Evolutionary conservation across 495 filamentous ascomycete species (phyloP).

Genomic region (Immersiella caudata): DNA sequence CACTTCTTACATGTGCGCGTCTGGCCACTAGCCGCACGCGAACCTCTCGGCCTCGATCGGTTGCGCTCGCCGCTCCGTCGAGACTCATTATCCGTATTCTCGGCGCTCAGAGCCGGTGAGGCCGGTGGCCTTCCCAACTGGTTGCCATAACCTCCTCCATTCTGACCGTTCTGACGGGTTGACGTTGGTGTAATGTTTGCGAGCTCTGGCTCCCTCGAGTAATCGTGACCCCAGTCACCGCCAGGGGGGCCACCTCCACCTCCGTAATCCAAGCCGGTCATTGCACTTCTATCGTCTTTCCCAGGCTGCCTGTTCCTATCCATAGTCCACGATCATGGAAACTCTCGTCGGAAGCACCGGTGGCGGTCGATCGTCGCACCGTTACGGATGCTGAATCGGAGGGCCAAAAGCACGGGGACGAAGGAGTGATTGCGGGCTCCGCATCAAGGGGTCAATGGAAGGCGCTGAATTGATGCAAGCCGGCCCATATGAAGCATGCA

Average conservation of each 20-base stretch:
- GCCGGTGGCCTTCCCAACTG: slow-evolving; percentile 37
- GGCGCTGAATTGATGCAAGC: not conserved
- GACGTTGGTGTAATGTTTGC: slow-evolving; percentile 41
- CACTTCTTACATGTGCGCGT: slow-evolving; percentile 85
- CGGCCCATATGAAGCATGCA: not conserved
- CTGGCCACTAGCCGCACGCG: slow-evolving; percentile 55
- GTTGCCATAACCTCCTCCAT: slow-evolving; percentile 27
- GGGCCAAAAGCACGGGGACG: not conserved
- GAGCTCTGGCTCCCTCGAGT: slow-evolving; percentile 43
- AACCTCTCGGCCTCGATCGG: slow-evolving; percentile 47
- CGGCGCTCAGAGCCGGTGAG: slow-evolving; percentile 48
- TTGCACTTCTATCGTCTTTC: slow-evolving; percentile 30
- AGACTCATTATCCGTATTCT: slow-evolving; percentile 38
- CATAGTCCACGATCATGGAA: slow-evolving; percentile 27
- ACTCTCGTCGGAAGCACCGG: slow-evolving; percentile 6
- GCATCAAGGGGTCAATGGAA: slow-evolving; percentile 21
- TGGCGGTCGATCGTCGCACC: slow-evolving; percentile 10
- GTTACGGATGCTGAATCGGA: slow-evolving; percentile 13
- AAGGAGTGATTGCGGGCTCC: slow-evolving; percentile 14
- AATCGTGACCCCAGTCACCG: slow-evolving; percentile 33
- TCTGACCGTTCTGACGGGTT: slow-evolving; percentile 40
- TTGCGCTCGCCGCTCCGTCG: slow-evolving; percentile 53
- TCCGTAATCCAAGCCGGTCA: slow-evolving; percentile 37
- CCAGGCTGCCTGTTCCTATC: slow-evolving; percentile 22
- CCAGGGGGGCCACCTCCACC: slow-evolving; percentile 26